A percentile compares a stretch with the other conserved stretches of the same genome.
Evolutionary conservation across 2,329 filamentous ascomycete genomes (phyloP).

Genomic region (Endoconidiophora polonica): DNA sequence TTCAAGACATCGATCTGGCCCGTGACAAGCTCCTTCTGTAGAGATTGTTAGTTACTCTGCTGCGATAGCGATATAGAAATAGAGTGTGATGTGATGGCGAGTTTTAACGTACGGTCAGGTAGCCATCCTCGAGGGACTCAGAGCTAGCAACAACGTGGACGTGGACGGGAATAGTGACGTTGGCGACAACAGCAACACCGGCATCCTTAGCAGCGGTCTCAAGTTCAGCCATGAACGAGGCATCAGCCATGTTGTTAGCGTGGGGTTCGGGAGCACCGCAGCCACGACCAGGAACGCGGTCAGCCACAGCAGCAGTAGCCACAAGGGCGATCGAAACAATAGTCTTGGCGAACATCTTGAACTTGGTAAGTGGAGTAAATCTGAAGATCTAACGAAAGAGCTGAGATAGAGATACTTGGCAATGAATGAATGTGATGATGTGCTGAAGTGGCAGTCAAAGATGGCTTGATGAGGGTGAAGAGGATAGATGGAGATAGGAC

Average conservation of each 20-base stretch:
- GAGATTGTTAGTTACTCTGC: neutral
- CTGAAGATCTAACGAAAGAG: neutral
- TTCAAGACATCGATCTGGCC: constrained; percentile 31
- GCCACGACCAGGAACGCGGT: constrained; percentile 13
- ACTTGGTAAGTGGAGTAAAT: neutral
- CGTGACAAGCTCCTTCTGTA: constrained; percentile 21
- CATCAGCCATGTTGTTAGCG: constrained; percentile 14
- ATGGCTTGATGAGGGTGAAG: too few relatives aligned
- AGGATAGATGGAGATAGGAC: neutral
- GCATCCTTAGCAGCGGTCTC: constrained; percentile 14
- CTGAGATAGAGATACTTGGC: neutral
- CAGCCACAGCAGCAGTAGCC: constrained; percentile 5
- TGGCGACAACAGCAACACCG: constrained; percentile 13
- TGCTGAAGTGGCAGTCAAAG: too few relatives aligned
- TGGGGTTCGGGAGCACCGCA: constrained; percentile 15
- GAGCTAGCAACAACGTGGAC: constrained; percentile 23
- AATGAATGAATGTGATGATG: too few relatives aligned
- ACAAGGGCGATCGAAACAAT: constrained; percentile 8
- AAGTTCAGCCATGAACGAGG: constrained; percentile 14
- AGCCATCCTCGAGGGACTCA: constrained; percentile 18
- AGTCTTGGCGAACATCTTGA: constrained; percentile 9
- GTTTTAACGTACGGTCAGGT: constrained; percentile 20
- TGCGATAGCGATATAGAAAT: constrained; percentile 1
- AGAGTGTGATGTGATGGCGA: neutral
- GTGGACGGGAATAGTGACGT: constrained; percentile 21